Conservation (phyloP, 2,329 filamentous ascomycete species). For the Aquanectria penicillioides region DNA sequence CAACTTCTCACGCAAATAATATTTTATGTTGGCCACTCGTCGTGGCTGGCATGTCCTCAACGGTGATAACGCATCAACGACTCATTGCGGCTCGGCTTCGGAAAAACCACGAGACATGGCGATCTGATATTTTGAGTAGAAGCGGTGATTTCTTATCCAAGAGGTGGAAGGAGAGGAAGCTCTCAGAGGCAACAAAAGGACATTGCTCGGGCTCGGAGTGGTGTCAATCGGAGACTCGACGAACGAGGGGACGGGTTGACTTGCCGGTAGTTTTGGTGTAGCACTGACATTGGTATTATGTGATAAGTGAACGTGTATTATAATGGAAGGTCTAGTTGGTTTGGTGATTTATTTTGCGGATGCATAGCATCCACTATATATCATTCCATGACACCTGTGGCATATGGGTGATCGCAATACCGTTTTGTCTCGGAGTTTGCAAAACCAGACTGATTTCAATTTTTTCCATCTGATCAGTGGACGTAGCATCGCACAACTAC, state of each 20-base stretch:
- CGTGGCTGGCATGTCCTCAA: background rate
- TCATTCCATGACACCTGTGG: too few relatives aligned
- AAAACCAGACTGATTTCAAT: too few relatives aligned
- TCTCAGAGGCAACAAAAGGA: background rate
- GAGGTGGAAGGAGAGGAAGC: background rate
- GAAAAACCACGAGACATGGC: background rate
- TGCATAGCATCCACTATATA: too few relatives aligned
- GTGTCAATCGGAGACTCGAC: background rate
- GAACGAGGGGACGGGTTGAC: background rate
- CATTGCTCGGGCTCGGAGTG: background rate
- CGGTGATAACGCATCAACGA: background rate
- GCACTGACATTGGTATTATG: too few relatives aligned
- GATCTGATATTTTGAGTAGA: background rate
- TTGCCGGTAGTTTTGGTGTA: background rate
- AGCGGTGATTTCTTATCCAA: background rate
- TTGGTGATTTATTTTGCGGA: too few relatives aligned
- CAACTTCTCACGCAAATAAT: background rate
- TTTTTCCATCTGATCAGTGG: too few relatives aligned
- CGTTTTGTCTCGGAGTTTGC: too few relatives aligned
- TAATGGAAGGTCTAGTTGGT: too few relatives aligned
- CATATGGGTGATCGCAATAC: too few relatives aligned
- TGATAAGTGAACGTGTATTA: too few relatives aligned
- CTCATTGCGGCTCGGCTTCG: background rate
- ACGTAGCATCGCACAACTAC: too few relatives aligned
- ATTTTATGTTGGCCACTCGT: background rate